Evolutionary conservation across 148 eudicot genomes (phyloP), one percentile per base, ranked within the genome.

Genomic region (Chenopodium formosanum): DNA sequence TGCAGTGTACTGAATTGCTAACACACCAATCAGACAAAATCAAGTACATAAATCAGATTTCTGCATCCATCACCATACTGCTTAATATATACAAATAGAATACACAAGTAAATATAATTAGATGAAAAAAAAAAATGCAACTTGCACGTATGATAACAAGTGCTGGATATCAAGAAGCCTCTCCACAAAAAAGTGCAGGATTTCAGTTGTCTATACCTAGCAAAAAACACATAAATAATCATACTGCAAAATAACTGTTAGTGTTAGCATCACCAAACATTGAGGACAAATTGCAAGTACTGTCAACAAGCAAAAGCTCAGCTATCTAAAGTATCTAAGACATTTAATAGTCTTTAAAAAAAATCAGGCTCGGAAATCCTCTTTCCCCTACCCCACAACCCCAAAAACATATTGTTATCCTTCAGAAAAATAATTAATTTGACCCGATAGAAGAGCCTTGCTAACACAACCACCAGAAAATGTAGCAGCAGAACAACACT

Each of bases 181-280:
- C 50, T 77, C 84, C 78, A 13, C 9, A 79, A 17, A 71, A 31
- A 52, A 40, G 50, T 68, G 63, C 58, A 4, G 66, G 9, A 31
- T 78, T 79, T 64, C 68, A 53, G 58, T 47, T 74, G 68, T 78
- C 53, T 65, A 65, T 40, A 52, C 82, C 78, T 73, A 63, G 23
- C 73, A 78, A 68, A 58, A 73, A 17, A 64, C 14, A 70, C 0
- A 68, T 34, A 50, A 29, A 19, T 56, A 78, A 69, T 65, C 23
- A 32, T 67, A 66, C 82, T 79, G 62, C 79, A 83, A 74, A 47
- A 32, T 34, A 29, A 32, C 64, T 78, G 82, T 83, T 52, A 83
- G 73, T n/a, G 69, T 50, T 52, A 74, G 78, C 60, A 65, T 32
- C 25, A 25, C 75, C 12, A 46, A 14, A 53, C 44, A 25, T 19